These are phyloP conservation scores for Kazachstania kunashirensis DNA, from an alignment of 805 yeast genomes.

Conservation along the genomic window DNA sequence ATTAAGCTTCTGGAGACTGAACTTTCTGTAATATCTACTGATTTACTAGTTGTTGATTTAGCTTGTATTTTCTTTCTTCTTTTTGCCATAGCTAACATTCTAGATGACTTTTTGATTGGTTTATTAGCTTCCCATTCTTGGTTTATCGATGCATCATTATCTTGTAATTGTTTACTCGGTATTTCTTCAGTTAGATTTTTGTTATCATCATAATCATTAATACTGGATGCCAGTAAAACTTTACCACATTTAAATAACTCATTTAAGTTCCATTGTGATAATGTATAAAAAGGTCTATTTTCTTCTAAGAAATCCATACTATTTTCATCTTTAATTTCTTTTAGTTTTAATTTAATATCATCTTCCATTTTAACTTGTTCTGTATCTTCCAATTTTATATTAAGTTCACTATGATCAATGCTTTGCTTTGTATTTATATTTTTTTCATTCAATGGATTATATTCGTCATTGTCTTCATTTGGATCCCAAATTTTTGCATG, in stretches of 20 bases:
- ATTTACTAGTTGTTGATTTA: slow-evolving; percentile 45
- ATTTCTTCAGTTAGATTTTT: slow-evolving; percentile 5
- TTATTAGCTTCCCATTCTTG: slow-evolving; percentile 6
- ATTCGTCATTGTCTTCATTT: slow-evolving; percentile 33
- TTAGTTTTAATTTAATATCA: slow-evolving; percentile 25
- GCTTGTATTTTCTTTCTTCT: slow-evolving; percentile 75
- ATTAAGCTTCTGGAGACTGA: slow-evolving; percentile 43
- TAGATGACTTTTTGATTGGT: slow-evolving; percentile 42
- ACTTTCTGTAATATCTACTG: slow-evolving; percentile 64
- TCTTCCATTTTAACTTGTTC: slow-evolving; percentile 30
- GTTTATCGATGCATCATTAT: slow-evolving; percentile 9
- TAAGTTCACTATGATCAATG: not conserved
- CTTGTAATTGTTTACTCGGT: slow-evolving; percentile 10
- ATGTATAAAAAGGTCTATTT: slow-evolving; percentile 14
- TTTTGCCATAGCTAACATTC: slow-evolving; percentile 90
- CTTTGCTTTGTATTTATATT: not conserved
- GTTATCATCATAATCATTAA: slow-evolving; percentile 13
- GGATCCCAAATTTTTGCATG: slow-evolving; percentile 83
- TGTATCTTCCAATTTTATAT: slow-evolving; percentile 11
- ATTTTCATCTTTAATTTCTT: slow-evolving; percentile 18
- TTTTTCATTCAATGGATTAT: slow-evolving; percentile 9
- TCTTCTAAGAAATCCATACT: slow-evolving; percentile 19
- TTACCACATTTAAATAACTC: slow-evolving; percentile 24
- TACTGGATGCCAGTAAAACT: slow-evolving; percentile 22
- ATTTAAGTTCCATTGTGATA: slow-evolving; percentile 22